Evolutionary conservation across 345 rosid species (phyloP).

Genomic region (Populus simonii): DNA sequence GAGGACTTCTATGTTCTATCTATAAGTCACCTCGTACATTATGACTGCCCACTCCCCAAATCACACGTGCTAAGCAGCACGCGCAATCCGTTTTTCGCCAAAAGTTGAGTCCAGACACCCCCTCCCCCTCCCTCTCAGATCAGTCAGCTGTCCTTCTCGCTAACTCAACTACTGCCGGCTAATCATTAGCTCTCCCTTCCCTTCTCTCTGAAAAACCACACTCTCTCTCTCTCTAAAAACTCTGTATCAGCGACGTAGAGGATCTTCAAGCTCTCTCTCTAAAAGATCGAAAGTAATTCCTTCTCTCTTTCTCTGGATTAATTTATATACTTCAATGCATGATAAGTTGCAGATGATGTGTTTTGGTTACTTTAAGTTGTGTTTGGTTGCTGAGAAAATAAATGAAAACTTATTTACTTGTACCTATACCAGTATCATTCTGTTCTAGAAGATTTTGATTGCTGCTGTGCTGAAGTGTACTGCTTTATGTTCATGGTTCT

Average conservation of each 20-base stretch:
- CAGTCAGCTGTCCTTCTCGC: not conserved
- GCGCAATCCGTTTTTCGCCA: constrained; percentile 13
- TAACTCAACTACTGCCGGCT: not conserved
- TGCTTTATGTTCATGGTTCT: not conserved
- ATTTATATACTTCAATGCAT: too few species aligned
- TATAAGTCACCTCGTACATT: not conserved
- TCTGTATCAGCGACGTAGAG: too few species aligned
- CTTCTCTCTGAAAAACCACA: too few species aligned
- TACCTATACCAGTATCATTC: too few species aligned
- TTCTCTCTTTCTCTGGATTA: not conserved
- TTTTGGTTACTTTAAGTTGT: not conserved
- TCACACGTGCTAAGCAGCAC: constrained; percentile 19
- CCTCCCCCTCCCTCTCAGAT: too few species aligned
- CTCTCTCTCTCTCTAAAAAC: not conserved
- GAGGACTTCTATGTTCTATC: too few species aligned
- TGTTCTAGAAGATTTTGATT: too few species aligned
- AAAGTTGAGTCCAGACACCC: too few species aligned
- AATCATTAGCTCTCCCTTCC: too few species aligned
- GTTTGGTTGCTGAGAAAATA: constrained; percentile 21
- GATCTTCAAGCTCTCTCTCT: constrained; percentile 1
- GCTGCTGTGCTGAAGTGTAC: too few species aligned
- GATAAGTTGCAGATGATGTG: too few species aligned
- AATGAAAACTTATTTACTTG: not conserved
- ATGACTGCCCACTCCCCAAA: not conserved
- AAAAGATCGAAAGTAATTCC: not conserved